A percentile compares a stretch with the other conserved stretches of the same genome.
Conservation (phyloP, 495 filamentous ascomycete species). For the Neurospora sublineolata region DNA sequence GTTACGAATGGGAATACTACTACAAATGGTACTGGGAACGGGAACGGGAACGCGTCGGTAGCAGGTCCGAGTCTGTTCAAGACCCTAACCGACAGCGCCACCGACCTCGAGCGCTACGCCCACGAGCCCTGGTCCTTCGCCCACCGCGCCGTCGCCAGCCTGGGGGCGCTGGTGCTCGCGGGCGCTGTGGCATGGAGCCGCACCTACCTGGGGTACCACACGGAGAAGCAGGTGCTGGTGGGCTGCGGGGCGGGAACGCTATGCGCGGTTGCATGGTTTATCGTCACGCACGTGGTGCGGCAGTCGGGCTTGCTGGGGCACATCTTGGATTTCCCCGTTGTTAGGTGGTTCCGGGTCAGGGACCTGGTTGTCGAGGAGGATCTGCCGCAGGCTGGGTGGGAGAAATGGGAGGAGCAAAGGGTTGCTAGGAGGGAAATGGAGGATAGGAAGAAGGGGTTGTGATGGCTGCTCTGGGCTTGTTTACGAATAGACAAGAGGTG, state of each 20-base stretch:
- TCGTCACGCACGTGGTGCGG: constrained; percentile 51
- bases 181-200: constrained; percentile 64
- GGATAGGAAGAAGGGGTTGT: background rate
- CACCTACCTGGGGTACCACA: constrained; percentile 92
- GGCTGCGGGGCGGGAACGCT: constrained; percentile 60
- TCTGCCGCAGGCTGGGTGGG: constrained; percentile 84
- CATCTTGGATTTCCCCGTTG: constrained; percentile 55
- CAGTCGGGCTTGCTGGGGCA: constrained; percentile 51
- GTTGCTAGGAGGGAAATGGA: background rate
- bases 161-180: constrained; percentile 47
- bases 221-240: constrained; percentile 70
- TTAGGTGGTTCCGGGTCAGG: constrained; percentile 54
- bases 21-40: background rate
- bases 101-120: constrained; percentile 21
- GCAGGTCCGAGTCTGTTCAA: background rate
- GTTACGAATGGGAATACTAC: background rate
- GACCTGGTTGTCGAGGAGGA: constrained; percentile 89
- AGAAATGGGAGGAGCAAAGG: constrained; percentile 57
- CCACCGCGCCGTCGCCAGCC: constrained; percentile 46
- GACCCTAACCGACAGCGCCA: constrained; percentile 9
- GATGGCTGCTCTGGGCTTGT: background rate
- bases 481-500: background rate
- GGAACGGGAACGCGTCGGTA: too few species aligned
- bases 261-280: constrained; percentile 72
- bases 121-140: constrained; percentile 43